Evolutionary conservation across 371 early-diverging fungal species (phyloP).

Genomic region (Mortierella sp.): DNA sequence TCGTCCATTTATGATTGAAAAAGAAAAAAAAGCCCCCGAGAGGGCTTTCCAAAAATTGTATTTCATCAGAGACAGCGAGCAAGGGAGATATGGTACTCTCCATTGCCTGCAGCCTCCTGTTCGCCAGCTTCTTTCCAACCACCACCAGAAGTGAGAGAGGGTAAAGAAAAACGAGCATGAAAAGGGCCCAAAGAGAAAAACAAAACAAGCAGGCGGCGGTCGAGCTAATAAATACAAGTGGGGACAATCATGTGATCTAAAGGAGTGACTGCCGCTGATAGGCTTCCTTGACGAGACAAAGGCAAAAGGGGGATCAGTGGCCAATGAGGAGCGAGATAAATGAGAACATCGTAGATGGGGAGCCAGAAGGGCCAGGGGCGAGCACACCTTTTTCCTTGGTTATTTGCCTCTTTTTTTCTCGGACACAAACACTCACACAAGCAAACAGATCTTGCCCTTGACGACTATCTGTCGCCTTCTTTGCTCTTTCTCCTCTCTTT

Average conservation of each 20-base stretch:
- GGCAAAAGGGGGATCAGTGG: not conserved
- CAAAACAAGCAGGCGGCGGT: not conserved
- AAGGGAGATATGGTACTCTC: not conserved
- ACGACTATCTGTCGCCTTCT: not conserved
- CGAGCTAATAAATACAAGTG: not conserved
- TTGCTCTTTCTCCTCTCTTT: not conserved
- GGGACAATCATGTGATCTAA: not conserved
- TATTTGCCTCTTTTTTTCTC: conserved; percentile 1
- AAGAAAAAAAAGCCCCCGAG: not conserved
- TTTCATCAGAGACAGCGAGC: not conserved
- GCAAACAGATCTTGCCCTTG: not conserved
- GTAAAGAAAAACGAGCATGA: conserved; percentile 6
- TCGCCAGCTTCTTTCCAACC: not conserved
- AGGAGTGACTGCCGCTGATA: not conserved
- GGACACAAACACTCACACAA: not conserved
- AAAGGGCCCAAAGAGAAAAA: not conserved
- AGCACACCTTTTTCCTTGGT: not conserved
- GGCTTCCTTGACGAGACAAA: not conserved
- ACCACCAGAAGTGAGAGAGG: not conserved
- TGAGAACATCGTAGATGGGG: conserved; percentile 43
- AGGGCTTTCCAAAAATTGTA: not conserved
- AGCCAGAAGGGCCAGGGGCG: not conserved
- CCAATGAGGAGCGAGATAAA: conserved; percentile 39
- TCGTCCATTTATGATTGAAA: not conserved
- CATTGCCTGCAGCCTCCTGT: not conserved